Percentiles rank a stretch among this genome's conserved stretches.
These are phyloP conservation scores for Psilocybe tampanensis DNA, from an alignment of 768 basidiomycete species.

Conservation along the genomic window DNA sequence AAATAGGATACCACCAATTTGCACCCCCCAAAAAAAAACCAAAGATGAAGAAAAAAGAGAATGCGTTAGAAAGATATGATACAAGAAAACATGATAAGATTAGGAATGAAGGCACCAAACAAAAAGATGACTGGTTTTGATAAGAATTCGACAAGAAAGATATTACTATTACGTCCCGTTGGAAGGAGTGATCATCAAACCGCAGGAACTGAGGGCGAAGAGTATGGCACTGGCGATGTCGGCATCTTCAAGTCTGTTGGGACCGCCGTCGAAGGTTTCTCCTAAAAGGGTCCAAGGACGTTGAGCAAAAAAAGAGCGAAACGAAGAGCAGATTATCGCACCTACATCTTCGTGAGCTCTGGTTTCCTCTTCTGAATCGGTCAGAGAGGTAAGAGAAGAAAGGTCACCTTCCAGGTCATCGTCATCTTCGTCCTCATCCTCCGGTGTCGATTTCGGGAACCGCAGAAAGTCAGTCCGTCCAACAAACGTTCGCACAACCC, in stretches of 20 bases:
- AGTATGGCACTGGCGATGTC: slow-evolving; percentile 28
- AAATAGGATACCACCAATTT: not conserved
- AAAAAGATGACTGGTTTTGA: not conserved
- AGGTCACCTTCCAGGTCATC: not conserved
- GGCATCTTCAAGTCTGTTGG: slow-evolving; percentile 22
- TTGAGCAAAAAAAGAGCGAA: not conserved
- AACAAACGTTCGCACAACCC: not conserved
- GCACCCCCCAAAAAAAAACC: not conserved
- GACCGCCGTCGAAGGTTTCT: slow-evolving; percentile 19
- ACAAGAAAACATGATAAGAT: not conserved
- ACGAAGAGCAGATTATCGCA: not conserved
- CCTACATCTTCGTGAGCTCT: slow-evolving; percentile 11
- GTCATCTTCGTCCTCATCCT: not conserved
- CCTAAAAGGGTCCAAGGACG: not conserved
- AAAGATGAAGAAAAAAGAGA: not conserved
- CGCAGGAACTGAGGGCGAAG: slow-evolving; percentile 4
- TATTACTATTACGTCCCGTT: not conserved
- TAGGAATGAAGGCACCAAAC: not conserved
- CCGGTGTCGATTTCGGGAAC: not conserved
- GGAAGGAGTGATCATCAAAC: not conserved
- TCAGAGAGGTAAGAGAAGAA: slow-evolving; percentile 9
- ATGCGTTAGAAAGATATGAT: not conserved
- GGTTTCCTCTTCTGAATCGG: not conserved
- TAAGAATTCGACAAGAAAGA: not conserved
- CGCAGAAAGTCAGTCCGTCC: not conserved